Percentiles rank a stretch among this genome's conserved stretches.
phyloP scores from a whole-genome alignment of 257 asterid species.

The Thymus mandschuricus region DNA sequence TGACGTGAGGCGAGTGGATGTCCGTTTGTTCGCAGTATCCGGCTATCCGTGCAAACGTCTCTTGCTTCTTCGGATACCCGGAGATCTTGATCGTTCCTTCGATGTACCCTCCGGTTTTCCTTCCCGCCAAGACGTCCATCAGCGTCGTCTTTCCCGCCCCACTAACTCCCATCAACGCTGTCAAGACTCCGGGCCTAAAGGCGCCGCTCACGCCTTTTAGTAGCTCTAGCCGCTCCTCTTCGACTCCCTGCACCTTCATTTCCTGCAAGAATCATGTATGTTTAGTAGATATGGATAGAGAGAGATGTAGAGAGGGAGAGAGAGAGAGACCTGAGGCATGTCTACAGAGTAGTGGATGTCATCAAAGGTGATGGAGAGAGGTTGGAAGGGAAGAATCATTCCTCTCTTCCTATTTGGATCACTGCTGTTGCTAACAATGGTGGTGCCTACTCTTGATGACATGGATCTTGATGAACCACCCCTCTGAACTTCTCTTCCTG shows the following conservation, averaged over 20 bases:
- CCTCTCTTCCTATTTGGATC: slow-evolving; percentile 61
- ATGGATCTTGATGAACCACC: slow-evolving; percentile 46
- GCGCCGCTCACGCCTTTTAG: slow-evolving; percentile 80
- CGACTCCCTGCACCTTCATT: slow-evolving; percentile 67
- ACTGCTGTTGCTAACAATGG: slow-evolving; percentile 29
- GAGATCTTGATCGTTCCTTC: slow-evolving; percentile 69
- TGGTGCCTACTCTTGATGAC: slow-evolving; percentile 53
- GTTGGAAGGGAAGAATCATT: slow-evolving; percentile 83
- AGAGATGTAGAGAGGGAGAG: neutral
- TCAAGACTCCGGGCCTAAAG: slow-evolving; percentile 79
- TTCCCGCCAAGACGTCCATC: slow-evolving; percentile 84
- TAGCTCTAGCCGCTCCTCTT: slow-evolving; percentile 60
- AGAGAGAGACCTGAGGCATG: slow-evolving; percentile 58
- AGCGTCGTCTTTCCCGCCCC: slow-evolving; percentile 88
- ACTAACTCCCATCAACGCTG: slow-evolving; percentile 83
- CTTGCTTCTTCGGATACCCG: slow-evolving; percentile 74
- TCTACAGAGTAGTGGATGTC: slow-evolving; percentile 73
- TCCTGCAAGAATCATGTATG: slow-evolving; percentile 40
- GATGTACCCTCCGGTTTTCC: slow-evolving; percentile 80
- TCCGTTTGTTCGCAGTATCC: slow-evolving; percentile 91
- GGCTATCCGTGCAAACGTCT: slow-evolving; percentile 74
- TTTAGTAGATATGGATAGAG: neutral
- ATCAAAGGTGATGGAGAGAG: slow-evolving; percentile 76
- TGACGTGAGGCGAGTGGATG: slow-evolving; percentile 81
- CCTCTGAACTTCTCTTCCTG: slow-evolving; percentile 43